Evolutionary conservation across 306 rosid genomes (phyloP).

Genomic region (Canavalia ensiformis): DNA sequence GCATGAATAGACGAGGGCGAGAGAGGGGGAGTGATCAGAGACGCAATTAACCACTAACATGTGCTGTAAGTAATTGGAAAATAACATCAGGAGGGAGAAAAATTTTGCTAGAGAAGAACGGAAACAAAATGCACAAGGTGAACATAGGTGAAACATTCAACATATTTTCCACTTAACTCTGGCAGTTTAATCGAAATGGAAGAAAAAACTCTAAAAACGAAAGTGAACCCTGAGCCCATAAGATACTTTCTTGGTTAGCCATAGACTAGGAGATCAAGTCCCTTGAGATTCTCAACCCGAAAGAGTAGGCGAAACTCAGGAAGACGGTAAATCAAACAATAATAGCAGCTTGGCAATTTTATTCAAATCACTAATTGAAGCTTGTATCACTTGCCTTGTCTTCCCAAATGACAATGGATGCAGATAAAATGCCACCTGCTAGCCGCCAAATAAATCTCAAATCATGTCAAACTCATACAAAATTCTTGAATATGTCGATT

Average conservation of each 20-base stretch:
- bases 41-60: background rate
- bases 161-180: background rate
- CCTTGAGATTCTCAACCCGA: background rate
- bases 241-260: background rate
- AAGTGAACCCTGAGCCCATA: background rate
- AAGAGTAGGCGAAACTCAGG: background rate
- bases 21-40: no score
- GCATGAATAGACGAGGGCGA: no score
- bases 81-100: background rate
- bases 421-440: constrained; percentile 22
- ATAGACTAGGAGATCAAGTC: background rate
- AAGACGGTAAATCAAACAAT: constrained; percentile 28
- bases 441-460: background rate
- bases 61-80: background rate
- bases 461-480: constrained; percentile 15
- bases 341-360: background rate
- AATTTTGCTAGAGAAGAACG: background rate
- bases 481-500: background rate
- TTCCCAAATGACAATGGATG: constrained; percentile 19
- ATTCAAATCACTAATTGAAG: background rate
- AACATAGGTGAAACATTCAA: background rate
- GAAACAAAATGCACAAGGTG: background rate
- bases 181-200: background rate
- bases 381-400: background rate
- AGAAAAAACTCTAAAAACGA: background rate